These are phyloP conservation scores for Clausena lansium DNA, from an alignment of 345 rosid species.

Conservation along the genomic window DNA sequence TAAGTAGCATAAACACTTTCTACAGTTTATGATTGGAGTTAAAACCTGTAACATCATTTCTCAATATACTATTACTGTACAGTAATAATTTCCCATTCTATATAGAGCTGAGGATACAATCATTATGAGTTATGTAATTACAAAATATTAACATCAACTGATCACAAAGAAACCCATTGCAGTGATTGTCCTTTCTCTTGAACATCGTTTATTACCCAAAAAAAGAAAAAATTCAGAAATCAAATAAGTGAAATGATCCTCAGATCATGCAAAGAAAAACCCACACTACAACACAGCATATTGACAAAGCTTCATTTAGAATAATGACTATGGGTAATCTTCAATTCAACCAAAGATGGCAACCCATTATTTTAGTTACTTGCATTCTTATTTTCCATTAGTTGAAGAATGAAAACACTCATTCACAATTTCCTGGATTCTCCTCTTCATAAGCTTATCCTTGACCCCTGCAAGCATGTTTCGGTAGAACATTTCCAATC, in stretches of 20 bases:
- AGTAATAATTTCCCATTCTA: too few species aligned
- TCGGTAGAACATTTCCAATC: conserved; percentile 71
- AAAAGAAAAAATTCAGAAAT: neutral
- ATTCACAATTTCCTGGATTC: conserved; percentile 76
- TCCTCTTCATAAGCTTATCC: conserved; percentile 76
- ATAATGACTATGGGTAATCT: neutral
- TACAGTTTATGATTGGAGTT: neutral
- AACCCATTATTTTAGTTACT: neutral
- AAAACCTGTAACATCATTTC: too few species aligned
- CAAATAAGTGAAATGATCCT: neutral
- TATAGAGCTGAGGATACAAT: neutral
- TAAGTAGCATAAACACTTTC: neutral
- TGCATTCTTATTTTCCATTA: conserved; percentile 6
- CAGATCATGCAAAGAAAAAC: neutral
- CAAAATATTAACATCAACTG: neutral
- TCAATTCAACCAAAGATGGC: neutral
- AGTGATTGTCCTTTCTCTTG: neutral
- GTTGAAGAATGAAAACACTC: conserved; percentile 55
- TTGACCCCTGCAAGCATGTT: conserved; percentile 75
- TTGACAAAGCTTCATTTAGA: neutral
- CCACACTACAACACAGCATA: neutral
- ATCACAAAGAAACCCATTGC: neutral
- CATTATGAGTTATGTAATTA: neutral
- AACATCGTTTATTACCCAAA: neutral
- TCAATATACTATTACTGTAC: too few species aligned